phyloP scores from a whole-genome alignment of 2,329 filamentous ascomycete species.

The Aspergillus alliaceus region DNA sequence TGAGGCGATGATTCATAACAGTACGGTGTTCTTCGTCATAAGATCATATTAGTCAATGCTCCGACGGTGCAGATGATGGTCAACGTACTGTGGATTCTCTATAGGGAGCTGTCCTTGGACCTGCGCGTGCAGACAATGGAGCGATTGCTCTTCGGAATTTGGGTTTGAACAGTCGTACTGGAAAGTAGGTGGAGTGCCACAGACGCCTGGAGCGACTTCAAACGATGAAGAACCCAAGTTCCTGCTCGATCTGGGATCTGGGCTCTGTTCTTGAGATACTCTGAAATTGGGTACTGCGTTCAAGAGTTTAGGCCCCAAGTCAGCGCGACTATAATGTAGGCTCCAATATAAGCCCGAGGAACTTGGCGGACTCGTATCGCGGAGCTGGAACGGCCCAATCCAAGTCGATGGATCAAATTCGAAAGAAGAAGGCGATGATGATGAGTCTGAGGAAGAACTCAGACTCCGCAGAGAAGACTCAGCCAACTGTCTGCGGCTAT shows the following conservation, averaged over 20 bases:
- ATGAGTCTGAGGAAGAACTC: neutral
- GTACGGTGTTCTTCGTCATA: neutral
- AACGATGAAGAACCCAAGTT: neutral
- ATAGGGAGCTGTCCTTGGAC: neutral
- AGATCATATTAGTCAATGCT: neutral
- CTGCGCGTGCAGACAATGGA: neutral
- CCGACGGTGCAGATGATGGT: neutral
- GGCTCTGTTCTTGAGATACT: neutral
- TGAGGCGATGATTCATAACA: neutral
- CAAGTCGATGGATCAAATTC: neutral
- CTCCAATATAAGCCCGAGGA: neutral
- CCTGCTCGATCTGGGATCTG: neutral
- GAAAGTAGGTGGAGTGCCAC: neutral
- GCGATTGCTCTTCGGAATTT: neutral
- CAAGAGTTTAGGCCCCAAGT: too few relatives aligned
- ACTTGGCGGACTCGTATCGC: neutral
- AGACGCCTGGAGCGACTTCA: neutral
- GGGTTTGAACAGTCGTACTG: neutral
- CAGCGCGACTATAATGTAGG: too few relatives aligned
- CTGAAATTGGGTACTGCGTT: neutral
- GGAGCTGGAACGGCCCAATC: neutral
- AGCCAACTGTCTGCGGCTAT: conserved; percentile 1
- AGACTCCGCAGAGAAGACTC: neutral
- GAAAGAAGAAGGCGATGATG: neutral
- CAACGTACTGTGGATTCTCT: neutral